Evolutionary conservation across 2,329 filamentous ascomycete genomes (phyloP).

Genomic region (Trichoderma hamatum): DNA sequence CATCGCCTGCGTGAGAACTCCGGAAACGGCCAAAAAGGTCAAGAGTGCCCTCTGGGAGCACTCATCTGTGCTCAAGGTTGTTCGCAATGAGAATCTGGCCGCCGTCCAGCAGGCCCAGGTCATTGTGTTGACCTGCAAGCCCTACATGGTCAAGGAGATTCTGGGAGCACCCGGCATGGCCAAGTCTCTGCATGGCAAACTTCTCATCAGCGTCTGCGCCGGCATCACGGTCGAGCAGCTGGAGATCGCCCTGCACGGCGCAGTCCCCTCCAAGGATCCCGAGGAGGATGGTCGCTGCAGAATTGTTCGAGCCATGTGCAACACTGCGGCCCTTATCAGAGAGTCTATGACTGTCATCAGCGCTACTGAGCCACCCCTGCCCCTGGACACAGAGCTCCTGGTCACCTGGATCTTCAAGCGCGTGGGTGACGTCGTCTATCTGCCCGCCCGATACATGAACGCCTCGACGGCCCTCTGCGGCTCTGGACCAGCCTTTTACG

Average conservation of each 20-base stretch:
- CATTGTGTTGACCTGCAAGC: slow-evolving; percentile 79
- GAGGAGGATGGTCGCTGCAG: slow-evolving; percentile 56
- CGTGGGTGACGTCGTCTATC: slow-evolving; percentile 70
- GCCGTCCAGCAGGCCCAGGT: slow-evolving; percentile 71
- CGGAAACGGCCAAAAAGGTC: slow-evolving; percentile 70
- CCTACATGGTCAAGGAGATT: slow-evolving; percentile 70
- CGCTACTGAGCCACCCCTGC: slow-evolving; percentile 60
- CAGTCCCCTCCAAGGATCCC: slow-evolving; percentile 51
- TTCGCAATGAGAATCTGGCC: slow-evolving; percentile 71
- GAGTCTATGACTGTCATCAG: slow-evolving; percentile 84
- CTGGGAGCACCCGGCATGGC: slow-evolving; percentile 69
- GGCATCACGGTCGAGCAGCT: slow-evolving; percentile 74
- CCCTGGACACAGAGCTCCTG: slow-evolving; percentile 55
- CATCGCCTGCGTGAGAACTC: slow-evolving; percentile 76
- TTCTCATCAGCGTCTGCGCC: slow-evolving; percentile 79
- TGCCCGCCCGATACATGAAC: slow-evolving; percentile 71
- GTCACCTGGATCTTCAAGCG: slow-evolving; percentile 77
- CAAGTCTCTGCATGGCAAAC: slow-evolving; percentile 74
- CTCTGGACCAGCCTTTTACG: slow-evolving; percentile 75
- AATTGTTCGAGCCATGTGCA: slow-evolving; percentile 81
- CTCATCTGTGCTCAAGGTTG: slow-evolving; percentile 63
- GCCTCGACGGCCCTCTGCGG: slow-evolving; percentile 74
- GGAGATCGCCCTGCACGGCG: slow-evolving; percentile 63
- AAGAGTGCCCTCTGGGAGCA: slow-evolving; percentile 66
- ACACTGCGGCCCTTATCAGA: slow-evolving; percentile 76